A percentile compares a stretch with the other conserved stretches of the same genome.
These are phyloP conservation scores for Neofusicoccum kwambonambiense DNA, from an alignment of 2,329 filamentous ascomycete species.

Conservation along the genomic window DNA sequence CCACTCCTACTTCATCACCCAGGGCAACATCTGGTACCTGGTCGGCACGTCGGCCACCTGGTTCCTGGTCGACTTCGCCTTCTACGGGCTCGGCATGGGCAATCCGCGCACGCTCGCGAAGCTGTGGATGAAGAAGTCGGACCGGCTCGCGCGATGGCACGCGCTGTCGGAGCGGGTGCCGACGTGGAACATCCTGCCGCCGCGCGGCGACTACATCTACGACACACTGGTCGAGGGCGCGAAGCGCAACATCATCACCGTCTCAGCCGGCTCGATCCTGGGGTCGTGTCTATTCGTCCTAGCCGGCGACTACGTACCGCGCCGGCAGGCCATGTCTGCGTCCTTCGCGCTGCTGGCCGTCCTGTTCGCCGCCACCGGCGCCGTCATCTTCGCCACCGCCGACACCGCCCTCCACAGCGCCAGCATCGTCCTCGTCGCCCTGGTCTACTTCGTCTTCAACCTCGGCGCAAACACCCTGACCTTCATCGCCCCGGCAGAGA, in stretches of 20 bases:
- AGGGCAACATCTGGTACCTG: conserved; percentile 39
- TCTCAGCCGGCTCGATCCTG: conserved; percentile 32
- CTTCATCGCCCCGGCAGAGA: conserved; percentile 52
- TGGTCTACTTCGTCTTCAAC: conserved; percentile 37
- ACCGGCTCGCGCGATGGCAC: background rate
- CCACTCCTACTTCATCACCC: conserved; percentile 32
- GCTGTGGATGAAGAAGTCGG: conserved; percentile 29
- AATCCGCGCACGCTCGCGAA: conserved; percentile 36
- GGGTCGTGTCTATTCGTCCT: conserved; percentile 35
- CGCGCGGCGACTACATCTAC: conserved; percentile 24
- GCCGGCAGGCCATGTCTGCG: conserved; percentile 35
- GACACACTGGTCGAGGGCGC: conserved; percentile 28
- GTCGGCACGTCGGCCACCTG: conserved; percentile 37
- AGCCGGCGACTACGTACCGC: conserved; percentile 33
- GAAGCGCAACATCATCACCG: conserved; percentile 35
- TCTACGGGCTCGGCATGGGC: conserved; percentile 35
- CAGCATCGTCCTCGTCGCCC: conserved; percentile 32
- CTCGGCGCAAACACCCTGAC: conserved; percentile 37
- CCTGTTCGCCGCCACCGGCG: conserved; percentile 34
- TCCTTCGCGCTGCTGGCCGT: conserved; percentile 32
- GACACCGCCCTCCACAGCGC: conserved; percentile 26
- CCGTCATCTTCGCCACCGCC: conserved; percentile 30
- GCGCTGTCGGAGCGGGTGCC: background rate
- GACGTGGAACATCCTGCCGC: conserved; percentile 7
- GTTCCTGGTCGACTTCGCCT: conserved; percentile 38